Evolutionary conservation across 1,284 basidiomycete species (phyloP).

Genomic region (Gymnopus androsaceus): DNA sequence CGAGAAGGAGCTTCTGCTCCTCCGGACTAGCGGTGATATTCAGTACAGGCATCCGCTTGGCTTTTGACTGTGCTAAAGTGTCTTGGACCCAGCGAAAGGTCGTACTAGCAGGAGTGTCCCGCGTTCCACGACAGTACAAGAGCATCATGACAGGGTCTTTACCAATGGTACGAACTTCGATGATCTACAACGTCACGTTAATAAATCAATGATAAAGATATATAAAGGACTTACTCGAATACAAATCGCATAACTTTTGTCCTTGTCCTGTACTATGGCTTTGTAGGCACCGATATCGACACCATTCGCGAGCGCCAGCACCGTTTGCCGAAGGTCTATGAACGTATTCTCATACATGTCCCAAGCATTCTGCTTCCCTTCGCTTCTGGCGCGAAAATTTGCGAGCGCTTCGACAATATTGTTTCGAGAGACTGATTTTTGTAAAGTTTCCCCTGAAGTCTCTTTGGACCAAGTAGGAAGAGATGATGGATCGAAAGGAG

Average conservation of each 20-base stretch:
- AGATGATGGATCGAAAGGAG: conserved; percentile 10
- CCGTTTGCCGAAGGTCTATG: conserved; percentile 16
- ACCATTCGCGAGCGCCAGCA: conserved; percentile 12
- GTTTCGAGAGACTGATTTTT: not conserved
- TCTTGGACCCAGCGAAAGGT: conserved; percentile 6
- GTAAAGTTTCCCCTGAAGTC: not conserved
- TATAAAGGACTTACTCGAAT: conserved; percentile 9
- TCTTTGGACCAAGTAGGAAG: conserved; percentile 9
- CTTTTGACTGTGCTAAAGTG: not conserved
- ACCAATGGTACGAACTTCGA: conserved; percentile 7
- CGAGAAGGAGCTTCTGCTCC: conserved; percentile 36
- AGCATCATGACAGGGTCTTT: conserved; percentile 8
- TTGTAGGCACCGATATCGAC: conserved; percentile 2
- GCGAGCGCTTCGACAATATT: conserved; percentile 7
- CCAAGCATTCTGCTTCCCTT: conserved; percentile 4
- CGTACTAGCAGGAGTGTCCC: not conserved
- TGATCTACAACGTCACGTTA: not conserved
- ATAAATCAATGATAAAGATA: not conserved
- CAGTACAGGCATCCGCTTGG: not conserved
- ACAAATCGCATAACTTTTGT: conserved; percentile 11
- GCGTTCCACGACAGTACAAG: conserved; percentile 1
- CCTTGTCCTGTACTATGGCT: conserved; percentile 16
- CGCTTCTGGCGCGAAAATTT: not conserved
- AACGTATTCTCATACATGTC: conserved; percentile 13
- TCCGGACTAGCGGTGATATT: not conserved